phyloP scores from a whole-genome alignment of 805 yeast species.

The Wickerhamiella galacta region DNA sequence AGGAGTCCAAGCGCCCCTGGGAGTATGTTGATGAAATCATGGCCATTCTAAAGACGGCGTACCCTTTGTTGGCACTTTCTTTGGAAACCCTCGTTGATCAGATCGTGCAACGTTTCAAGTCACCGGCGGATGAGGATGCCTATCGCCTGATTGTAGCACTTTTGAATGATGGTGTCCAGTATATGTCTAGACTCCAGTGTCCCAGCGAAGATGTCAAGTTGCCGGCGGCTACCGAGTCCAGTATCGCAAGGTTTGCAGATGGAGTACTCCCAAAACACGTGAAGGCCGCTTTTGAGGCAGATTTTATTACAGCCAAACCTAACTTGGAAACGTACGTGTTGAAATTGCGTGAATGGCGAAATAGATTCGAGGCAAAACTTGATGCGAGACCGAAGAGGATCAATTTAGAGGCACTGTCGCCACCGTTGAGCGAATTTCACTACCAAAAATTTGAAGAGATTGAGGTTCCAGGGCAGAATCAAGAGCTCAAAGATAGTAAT shows the following conservation, averaged over 20 bases:
- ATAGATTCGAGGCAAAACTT: slow-evolving; percentile 75
- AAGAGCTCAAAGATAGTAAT: slow-evolving; percentile 74
- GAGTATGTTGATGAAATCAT: slow-evolving; percentile 83
- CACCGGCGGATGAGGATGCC: slow-evolving; percentile 90
- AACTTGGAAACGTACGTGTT: slow-evolving; percentile 73
- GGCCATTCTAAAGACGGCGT: slow-evolving; percentile 91
- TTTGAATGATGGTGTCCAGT: slow-evolving; percentile 84
- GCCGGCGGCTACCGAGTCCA: slow-evolving; percentile 83
- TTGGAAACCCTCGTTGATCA: slow-evolving; percentile 93
- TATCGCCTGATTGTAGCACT: slow-evolving; percentile 85
- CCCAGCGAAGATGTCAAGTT: slow-evolving; percentile 78
- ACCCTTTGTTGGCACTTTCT: slow-evolving; percentile 81
- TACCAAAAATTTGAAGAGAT: slow-evolving; percentile 96
- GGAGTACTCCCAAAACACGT: slow-evolving; percentile 80
- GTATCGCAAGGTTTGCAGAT: slow-evolving; percentile 77
- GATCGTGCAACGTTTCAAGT: slow-evolving; percentile 81
- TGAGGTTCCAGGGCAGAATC: slow-evolving; percentile 93
- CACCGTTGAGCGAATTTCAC: slow-evolving; percentile 92
- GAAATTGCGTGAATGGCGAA: slow-evolving; percentile 81
- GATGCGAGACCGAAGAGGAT: slow-evolving; percentile 70
- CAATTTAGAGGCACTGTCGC: slow-evolving; percentile 77
- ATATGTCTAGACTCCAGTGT: slow-evolving; percentile 66
- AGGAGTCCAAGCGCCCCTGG: slow-evolving; percentile 62
- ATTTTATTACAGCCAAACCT: slow-evolving; percentile 74
- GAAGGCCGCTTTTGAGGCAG: slow-evolving; percentile 78